Percentiles rank a stretch among this genome's conserved stretches.
Conservation (phyloP, 306 rosid species). For the Crotalaria pallida region DNA sequence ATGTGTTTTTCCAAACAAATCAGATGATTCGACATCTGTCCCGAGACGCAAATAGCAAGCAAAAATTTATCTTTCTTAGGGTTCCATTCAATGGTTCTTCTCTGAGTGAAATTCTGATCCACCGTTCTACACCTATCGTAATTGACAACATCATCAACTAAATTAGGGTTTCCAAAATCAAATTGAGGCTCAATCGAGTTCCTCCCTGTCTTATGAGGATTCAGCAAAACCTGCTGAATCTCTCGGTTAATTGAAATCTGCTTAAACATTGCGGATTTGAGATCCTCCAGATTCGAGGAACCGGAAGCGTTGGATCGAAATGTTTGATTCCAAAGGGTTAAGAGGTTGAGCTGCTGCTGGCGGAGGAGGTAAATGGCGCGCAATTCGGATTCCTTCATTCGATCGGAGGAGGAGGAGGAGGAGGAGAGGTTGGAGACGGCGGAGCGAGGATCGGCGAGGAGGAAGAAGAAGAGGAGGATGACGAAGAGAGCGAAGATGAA, state of each 20-base stretch:
- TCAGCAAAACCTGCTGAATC: slow-evolving; percentile 63
- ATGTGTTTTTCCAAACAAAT: slow-evolving; percentile 95
- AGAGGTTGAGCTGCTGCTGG: slow-evolving; percentile 53
- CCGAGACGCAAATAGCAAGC: slow-evolving; percentile 78
- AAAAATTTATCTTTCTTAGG: slow-evolving; percentile 62
- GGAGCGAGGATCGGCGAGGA: slow-evolving; percentile 42
- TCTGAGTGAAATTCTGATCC: slow-evolving; percentile 52
- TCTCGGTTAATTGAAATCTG: slow-evolving; percentile 69
- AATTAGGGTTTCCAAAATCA: slow-evolving; percentile 33
- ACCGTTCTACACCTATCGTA: slow-evolving; percentile 55
- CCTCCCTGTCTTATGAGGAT: slow-evolving; percentile 51
- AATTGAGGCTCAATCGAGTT: slow-evolving; percentile 27
- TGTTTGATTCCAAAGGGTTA: slow-evolving; percentile 53
- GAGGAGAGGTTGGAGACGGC: slow-evolving; percentile 23
- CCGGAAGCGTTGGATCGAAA: slow-evolving; percentile 22
- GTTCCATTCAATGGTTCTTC: slow-evolving; percentile 80
- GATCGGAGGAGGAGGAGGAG: slow-evolving; percentile 33
- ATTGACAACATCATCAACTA: slow-evolving; percentile 26
- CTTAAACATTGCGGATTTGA: slow-evolving; percentile 49
- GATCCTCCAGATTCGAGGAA: slow-evolving; percentile 34
- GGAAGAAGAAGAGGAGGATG: slow-evolving; percentile 40
- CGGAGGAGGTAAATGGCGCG: slow-evolving; percentile 72
- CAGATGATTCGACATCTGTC: slow-evolving; percentile 95
- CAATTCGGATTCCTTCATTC: slow-evolving; percentile 71
- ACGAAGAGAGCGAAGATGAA: slow-evolving; percentile 39